Conservation (phyloP, 192 early-diverging fungal genomes). For the Gamsiella multidivaricata region DNA sequence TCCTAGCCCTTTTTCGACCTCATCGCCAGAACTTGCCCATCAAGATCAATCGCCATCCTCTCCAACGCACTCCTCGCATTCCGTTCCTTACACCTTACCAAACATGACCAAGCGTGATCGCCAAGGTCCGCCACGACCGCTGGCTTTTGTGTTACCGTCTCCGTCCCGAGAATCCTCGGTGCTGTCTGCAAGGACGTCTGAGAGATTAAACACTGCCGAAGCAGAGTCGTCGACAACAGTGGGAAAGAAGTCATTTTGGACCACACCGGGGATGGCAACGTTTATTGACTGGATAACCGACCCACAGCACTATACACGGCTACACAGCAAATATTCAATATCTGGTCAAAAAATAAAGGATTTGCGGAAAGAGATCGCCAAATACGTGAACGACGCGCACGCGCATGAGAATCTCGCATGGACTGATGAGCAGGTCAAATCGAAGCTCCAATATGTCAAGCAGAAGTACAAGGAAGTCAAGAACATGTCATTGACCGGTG, state of each 20-base stretch:
- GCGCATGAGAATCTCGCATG: not conserved
- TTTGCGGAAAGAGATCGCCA: conserved; percentile 1
- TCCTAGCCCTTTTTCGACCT: not conserved
- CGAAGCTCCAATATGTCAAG: conserved; percentile 2
- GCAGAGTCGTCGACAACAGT: conserved; percentile 2
- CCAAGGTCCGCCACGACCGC: not conserved
- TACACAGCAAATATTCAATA: not conserved
- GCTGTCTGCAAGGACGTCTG: not conserved
- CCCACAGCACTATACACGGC: not conserved
- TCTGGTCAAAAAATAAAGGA: not conserved
- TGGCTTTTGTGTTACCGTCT: not conserved
- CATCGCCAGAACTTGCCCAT: not conserved
- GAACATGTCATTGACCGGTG: not conserved
- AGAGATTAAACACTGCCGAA: not conserved
- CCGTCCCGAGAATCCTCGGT: not conserved
- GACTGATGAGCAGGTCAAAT: conserved; percentile 1
- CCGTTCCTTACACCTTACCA: not conserved
- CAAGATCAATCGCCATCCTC: not conserved
- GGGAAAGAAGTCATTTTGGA: conserved; percentile 10
- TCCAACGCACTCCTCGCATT: not conserved
- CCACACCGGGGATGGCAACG: not conserved
- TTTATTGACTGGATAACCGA: not conserved
- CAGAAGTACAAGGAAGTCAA: not conserved
- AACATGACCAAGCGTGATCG: not conserved
- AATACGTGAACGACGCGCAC: not conserved